Percentiles rank a stretch among this genome's conserved stretches.
Conservation (phyloP, 2,329 filamentous ascomycete species). For the Aspergillus sp. region DNA sequence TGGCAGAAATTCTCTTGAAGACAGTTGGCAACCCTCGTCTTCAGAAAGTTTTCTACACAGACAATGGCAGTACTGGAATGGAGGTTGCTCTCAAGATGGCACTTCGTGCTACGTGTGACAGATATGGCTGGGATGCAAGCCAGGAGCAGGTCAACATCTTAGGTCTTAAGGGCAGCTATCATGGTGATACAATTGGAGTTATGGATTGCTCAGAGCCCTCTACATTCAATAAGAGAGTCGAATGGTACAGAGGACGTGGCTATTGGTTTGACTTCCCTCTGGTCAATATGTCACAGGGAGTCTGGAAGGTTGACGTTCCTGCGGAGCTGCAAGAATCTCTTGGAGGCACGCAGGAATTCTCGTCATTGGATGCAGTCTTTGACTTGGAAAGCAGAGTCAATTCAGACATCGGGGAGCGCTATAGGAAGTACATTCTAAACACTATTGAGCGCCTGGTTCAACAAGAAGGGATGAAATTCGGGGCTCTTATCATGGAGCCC, state of each 20-base stretch:
- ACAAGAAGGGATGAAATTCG: constrained; percentile 64
- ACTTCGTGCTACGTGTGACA: constrained; percentile 63
- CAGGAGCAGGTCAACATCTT: constrained; percentile 64
- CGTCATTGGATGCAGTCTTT: constrained; percentile 59
- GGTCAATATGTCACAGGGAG: constrained; percentile 64
- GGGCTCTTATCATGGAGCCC: constrained; percentile 77
- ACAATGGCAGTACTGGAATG: constrained; percentile 80
- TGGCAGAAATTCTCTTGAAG: constrained; percentile 65
- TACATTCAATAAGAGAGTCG: constrained; percentile 76
- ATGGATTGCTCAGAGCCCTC: constrained; percentile 83
- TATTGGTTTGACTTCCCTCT: constrained; percentile 79
- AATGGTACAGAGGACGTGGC: constrained; percentile 79
- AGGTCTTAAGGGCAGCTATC: constrained; percentile 77
- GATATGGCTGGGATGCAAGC: constrained; percentile 65
- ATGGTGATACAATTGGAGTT: constrained; percentile 83
- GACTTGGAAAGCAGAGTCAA: constrained; percentile 53
- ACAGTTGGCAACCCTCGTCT: constrained; percentile 65
- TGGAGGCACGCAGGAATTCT: constrained; percentile 47
- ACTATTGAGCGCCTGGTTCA: constrained; percentile 55
- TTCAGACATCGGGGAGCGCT: constrained; percentile 50
- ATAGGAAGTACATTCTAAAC: constrained; percentile 59
- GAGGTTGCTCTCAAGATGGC: constrained; percentile 88
- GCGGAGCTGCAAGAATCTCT: constrained; percentile 48
- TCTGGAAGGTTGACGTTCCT: constrained; percentile 65
- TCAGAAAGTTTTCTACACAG: constrained; percentile 74